Evolutionary conservation across 108 stramenopile genomes (phyloP).

Genomic region (Bacterosira constricta): DNA sequence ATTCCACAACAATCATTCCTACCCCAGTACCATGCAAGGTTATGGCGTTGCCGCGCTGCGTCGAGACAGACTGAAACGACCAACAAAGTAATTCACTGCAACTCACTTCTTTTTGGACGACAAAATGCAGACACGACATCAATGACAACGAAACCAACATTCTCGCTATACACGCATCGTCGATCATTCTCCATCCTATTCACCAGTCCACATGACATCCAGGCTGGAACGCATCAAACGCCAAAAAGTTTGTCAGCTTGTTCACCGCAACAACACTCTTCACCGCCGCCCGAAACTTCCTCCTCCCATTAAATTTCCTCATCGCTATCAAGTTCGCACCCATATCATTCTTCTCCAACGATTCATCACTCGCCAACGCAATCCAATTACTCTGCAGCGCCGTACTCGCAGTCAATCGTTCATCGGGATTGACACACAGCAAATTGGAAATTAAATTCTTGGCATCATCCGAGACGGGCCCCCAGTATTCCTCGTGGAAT

Average conservation of each 20-base stretch:
- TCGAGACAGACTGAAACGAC: too few species aligned
- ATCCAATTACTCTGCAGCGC: slow-evolving; percentile 88
- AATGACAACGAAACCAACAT: too few species aligned
- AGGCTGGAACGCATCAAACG: slow-evolving; percentile 42
- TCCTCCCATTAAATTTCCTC: slow-evolving; percentile 83
- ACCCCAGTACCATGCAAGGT: too few species aligned
- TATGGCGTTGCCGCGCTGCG: too few species aligned
- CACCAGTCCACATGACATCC: too few species aligned
- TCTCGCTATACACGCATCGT: too few species aligned
- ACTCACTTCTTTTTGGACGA: too few species aligned
- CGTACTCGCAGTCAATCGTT: slow-evolving; percentile 66
- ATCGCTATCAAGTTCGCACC: slow-evolving; percentile 64
- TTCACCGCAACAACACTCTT: slow-evolving; percentile 61
- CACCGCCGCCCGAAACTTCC: slow-evolving; percentile 88
- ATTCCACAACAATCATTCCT: too few species aligned
- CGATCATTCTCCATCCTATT: too few species aligned
- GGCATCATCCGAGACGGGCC: slow-evolving; percentile 78
- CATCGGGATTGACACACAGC: slow-evolving; percentile 65
- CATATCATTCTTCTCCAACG: slow-evolving; percentile 68
- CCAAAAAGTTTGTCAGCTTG: slow-evolving; percentile 45
- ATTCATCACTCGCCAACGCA: slow-evolving; percentile 53
- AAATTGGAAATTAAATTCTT: slow-evolving; percentile 83
- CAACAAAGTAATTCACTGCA: too few species aligned
- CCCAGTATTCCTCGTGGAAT: slow-evolving; percentile 91
- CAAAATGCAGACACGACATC: too few species aligned